Conservation (phyloP, 1,284 basidiomycete genomes). For the Naganishia albida region DNA sequence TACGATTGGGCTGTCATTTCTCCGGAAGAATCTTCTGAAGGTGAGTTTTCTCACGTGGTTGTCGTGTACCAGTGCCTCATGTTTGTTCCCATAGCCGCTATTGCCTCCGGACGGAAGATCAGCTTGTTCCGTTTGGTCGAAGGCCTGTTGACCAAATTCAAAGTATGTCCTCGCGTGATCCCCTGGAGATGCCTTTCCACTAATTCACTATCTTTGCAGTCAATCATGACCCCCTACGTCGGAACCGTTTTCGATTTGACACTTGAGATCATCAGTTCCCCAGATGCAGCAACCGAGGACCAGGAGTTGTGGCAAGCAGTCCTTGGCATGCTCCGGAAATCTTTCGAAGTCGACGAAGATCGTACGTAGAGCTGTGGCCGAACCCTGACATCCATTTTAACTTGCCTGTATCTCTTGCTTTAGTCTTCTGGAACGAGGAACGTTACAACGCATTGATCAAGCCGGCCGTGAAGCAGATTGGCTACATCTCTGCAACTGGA, state of each 20-base stretch:
- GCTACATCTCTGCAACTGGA: conserved; percentile 53
- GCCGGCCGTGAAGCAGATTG: conserved; percentile 67
- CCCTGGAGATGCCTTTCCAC: conserved; percentile 5
- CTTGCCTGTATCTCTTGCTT: background rate
- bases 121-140: conserved; percentile 74
- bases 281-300: conserved; percentile 43
- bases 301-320: conserved; percentile 66
- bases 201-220: conserved; percentile 15
- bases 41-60: background rate
- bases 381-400: background rate
- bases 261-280: conserved; percentile 65
- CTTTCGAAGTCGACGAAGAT: conserved; percentile 76
- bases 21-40: conserved; percentile 16
- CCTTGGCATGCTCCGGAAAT: conserved; percentile 67
- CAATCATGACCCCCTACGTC: conserved; percentile 87
- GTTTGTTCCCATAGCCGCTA: conserved; percentile 13
- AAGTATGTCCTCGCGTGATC: conserved; percentile 57
- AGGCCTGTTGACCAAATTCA: conserved; percentile 77
- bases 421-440: conserved; percentile 78
- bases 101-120: conserved; percentile 57
- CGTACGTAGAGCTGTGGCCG: conserved; percentile 56
- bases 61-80: background rate
- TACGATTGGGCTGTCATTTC: conserved; percentile 90
- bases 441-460: conserved; percentile 66
- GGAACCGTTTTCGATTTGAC: conserved; percentile 71